These are phyloP conservation scores for Coelastrella sp. DNA, from an alignment of 139 green algal genomes.

Conservation along the genomic window DNA sequence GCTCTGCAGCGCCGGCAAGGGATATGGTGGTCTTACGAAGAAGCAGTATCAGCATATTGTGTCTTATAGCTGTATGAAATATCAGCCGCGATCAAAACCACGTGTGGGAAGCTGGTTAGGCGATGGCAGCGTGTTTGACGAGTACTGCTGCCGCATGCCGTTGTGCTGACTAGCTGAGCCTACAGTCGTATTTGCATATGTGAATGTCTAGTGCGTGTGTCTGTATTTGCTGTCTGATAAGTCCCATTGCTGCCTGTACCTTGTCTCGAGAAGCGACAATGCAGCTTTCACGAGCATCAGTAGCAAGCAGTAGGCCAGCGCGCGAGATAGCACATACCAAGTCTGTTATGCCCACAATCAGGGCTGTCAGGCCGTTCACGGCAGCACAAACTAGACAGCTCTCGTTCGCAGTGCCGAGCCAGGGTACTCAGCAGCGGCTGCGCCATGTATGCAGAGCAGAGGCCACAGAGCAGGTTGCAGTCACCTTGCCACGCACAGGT, in stretches of 20 bases:
- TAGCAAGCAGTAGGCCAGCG: slow-evolving; percentile 1
- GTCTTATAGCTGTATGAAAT: too few relatives aligned
- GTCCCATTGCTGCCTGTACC: background rate
- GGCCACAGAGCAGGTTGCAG: slow-evolving; percentile 9
- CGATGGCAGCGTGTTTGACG: too few relatives aligned
- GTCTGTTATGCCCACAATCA: background rate
- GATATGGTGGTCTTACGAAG: too few relatives aligned
- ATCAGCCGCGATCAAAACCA: too few relatives aligned
- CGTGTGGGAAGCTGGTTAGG: too few relatives aligned
- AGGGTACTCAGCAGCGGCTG: slow-evolving; percentile 1
- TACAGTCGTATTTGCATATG: too few relatives aligned
- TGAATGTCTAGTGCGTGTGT: too few relatives aligned
- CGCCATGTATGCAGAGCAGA: slow-evolving; percentile 19
- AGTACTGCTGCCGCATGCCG: too few relatives aligned
- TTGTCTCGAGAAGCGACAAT: background rate
- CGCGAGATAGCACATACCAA: background rate
- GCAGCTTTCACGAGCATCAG: background rate
- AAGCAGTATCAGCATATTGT: too few relatives aligned
- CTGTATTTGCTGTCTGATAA: too few relatives aligned
- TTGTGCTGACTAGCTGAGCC: too few relatives aligned
- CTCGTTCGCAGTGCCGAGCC: background rate
- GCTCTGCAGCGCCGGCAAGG: too few relatives aligned
- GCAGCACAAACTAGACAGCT: background rate
- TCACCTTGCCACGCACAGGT: slow-evolving; percentile 35
- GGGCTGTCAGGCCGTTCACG: slow-evolving; percentile 16